Conservation (phyloP, 257 asterid species). For the Scutellaria barbata region DNA sequence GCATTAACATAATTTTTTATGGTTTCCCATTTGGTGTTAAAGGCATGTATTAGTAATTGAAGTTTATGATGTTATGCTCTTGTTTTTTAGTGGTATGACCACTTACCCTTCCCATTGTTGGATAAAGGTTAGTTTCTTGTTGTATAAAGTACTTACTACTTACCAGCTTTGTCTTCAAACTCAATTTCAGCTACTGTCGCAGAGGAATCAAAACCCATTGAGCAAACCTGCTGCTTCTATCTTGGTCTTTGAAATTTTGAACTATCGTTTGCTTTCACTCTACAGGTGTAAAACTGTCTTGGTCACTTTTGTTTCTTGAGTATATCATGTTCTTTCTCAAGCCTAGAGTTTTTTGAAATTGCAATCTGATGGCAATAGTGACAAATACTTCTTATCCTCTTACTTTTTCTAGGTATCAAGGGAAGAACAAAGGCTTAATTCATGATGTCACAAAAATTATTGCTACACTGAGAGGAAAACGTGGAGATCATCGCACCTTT, state of each 20-base stretch:
- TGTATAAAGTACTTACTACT: no score
- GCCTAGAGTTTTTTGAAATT: slow-evolving; percentile 14
- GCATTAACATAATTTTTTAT: background rate
- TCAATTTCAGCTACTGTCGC: slow-evolving; percentile 77
- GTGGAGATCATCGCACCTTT: slow-evolving; percentile 95
- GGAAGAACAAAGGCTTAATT: slow-evolving; percentile 91
- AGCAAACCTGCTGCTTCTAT: slow-evolving; percentile 83
- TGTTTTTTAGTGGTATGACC: slow-evolving; percentile 18
- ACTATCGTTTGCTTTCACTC: slow-evolving; percentile 91
- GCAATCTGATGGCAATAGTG: slow-evolving; percentile 25
- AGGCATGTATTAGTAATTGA: slow-evolving; percentile 11
- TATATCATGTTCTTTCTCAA: slow-evolving; percentile 22
- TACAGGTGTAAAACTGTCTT: slow-evolving; percentile 65
- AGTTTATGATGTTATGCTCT: slow-evolving; percentile 2
- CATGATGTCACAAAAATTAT: slow-evolving; percentile 90
- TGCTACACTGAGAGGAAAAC: slow-evolving; percentile 83
- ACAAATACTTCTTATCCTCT: slow-evolving; percentile 18
- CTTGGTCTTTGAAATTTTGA: slow-evolving; percentile 89
- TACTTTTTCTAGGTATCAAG: slow-evolving; percentile 77
- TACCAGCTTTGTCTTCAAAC: slow-evolving; percentile 32
- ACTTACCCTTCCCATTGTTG: slow-evolving; percentile 3
- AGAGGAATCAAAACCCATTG: slow-evolving; percentile 71
- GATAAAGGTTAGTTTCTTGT: no score
- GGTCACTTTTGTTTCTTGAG: slow-evolving; percentile 26
- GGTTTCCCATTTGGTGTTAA: slow-evolving; percentile 13